These are phyloP conservation scores for Pestalotiopsis sp. DNA, from an alignment of 2,329 filamentous ascomycete genomes.

Conservation along the genomic window DNA sequence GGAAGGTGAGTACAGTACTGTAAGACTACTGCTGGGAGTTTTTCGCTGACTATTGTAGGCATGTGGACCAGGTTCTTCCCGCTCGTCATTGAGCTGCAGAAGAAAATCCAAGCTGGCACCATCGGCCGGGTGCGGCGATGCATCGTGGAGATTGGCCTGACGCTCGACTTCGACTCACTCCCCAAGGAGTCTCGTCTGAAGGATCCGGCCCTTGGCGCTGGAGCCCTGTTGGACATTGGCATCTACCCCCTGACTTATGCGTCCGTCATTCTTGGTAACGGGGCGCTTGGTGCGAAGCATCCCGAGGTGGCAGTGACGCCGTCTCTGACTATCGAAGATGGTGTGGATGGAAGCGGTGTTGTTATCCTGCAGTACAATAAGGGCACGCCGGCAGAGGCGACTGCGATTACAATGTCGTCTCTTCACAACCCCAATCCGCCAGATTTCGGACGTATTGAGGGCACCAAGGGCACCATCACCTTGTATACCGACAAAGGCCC, in stretches of 20 bases:
- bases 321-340: background rate
- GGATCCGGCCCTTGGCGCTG: background rate
- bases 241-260: slow-evolving; percentile 1
- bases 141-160: background rate
- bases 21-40: background rate
- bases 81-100: background rate
- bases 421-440: background rate
- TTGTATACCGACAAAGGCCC: background rate
- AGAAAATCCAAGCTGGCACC: background rate
- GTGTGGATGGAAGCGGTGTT: background rate
- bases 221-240: background rate
- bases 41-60: background rate
- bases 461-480: background rate
- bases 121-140: background rate
- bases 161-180: background rate
- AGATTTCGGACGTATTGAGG: background rate
- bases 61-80: slow-evolving; percentile 6
- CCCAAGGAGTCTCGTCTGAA: background rate
- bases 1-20: background rate
- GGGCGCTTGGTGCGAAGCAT: background rate
- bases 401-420: background rate
- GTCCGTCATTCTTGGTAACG: background rate
- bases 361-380: background rate
- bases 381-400: background rate
- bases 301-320: background rate